Percentiles rank a stretch among this genome's conserved stretches.
These are phyloP conservation scores for Rhynchosporium secalis DNA, from an alignment of 2,329 filamentous ascomycete species.

Conservation along the genomic window DNA sequence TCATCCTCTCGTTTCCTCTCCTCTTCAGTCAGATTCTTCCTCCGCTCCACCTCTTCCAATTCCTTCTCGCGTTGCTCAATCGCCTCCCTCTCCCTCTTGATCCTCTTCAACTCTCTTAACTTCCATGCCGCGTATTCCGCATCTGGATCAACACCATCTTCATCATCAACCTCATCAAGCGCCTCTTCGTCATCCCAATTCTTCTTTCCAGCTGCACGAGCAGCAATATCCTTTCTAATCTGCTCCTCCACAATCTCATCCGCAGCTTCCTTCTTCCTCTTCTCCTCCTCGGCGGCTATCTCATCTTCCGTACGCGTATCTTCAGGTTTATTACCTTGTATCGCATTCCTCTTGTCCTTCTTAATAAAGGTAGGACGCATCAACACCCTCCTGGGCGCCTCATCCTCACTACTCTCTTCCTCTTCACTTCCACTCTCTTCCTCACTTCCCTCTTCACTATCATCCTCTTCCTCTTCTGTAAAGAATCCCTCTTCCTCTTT, in stretches of 20 bases:
- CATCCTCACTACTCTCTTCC: conserved; percentile 54
- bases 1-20: conserved; percentile 85
- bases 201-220: conserved; percentile 72
- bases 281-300: conserved; percentile 56
- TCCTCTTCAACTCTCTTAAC: conserved; percentile 82
- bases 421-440: conserved; percentile 37
- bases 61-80: conserved; percentile 85
- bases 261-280: conserved; percentile 66
- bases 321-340: conserved; percentile 29
- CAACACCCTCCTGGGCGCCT: conserved; percentile 57
- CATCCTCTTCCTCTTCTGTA: conserved; percentile 47
- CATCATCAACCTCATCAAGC: conserved; percentile 80
- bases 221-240: conserved; percentile 76
- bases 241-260: conserved; percentile 86
- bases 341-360: conserved; percentile 51
- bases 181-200: conserved; percentile 79
- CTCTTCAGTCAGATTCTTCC: conserved; percentile 81
- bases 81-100: conserved; percentile 81
- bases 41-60: conserved; percentile 83
- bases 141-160: conserved; percentile 81
- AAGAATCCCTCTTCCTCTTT: conserved; percentile 62
- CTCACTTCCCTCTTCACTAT: conserved; percentile 40
- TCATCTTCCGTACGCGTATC: conserved; percentile 44
- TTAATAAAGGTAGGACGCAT: conserved; percentile 64
- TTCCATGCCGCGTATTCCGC: conserved; percentile 94